Evolutionary conservation across 1,284 basidiomycete genomes (phyloP).

Genomic region (Amylostereum chailletii): DNA sequence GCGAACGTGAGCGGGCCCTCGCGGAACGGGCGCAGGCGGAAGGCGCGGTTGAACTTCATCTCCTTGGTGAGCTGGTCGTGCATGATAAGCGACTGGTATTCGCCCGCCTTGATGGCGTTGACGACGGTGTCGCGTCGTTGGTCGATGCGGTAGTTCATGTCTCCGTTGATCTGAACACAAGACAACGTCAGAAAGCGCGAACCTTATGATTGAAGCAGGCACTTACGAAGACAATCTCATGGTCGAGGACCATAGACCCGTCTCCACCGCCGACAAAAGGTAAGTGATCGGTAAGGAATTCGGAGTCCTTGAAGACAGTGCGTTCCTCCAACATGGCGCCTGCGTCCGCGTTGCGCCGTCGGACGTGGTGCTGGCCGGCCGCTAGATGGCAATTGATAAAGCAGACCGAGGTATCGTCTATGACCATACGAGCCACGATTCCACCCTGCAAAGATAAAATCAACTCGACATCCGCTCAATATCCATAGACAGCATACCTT

Average conservation of each 20-base stretch:
- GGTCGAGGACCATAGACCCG: slow-evolving; percentile 90
- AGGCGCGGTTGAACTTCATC: slow-evolving; percentile 78
- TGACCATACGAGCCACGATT: slow-evolving; percentile 81
- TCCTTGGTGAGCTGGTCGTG: slow-evolving; percentile 91
- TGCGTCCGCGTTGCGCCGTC: slow-evolving; percentile 81
- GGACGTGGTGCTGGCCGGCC: slow-evolving; percentile 81
- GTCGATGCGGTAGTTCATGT: slow-evolving; percentile 93
- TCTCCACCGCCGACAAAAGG: slow-evolving; percentile 88
- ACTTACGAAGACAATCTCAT: slow-evolving; percentile 88
- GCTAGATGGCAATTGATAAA: slow-evolving; percentile 96
- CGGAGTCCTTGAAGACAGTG: slow-evolving; percentile 49
- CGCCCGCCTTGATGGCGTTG: slow-evolving; percentile 54
- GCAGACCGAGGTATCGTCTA: slow-evolving; percentile 89
- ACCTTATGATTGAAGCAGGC: slow-evolving; percentile 1
- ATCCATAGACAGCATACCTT: slow-evolving; percentile 49
- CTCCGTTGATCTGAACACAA: slow-evolving; percentile 55
- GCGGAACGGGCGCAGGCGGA: slow-evolving; percentile 75
- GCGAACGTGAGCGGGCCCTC: slow-evolving; percentile 79
- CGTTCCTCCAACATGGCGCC: slow-evolving; percentile 81
- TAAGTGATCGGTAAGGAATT: slow-evolving; percentile 36
- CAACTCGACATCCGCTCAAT: not conserved
- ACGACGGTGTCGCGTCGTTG: slow-evolving; percentile 78
- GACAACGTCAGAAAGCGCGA: not conserved
- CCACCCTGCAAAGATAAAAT: slow-evolving; percentile 57
- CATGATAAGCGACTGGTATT: slow-evolving; percentile 54